Base-by-base conservation (phyloP, 768 basidiomycete genomes). In the Suillus cothurnatus region DNA sequence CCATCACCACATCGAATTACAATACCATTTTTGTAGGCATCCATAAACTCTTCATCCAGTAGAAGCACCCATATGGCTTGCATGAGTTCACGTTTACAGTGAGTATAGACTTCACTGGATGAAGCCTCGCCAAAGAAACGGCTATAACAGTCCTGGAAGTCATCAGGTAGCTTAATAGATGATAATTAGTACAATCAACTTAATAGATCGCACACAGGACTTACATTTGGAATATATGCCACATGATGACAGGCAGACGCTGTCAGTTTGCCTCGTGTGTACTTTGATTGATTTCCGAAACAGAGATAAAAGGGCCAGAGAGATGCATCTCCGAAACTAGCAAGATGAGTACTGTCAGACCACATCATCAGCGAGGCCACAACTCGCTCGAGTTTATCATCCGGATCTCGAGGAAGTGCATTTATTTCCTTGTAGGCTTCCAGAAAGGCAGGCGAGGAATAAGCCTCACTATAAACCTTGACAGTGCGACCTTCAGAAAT, bases 311-410 rank as follows among this genome's bases (percentile, higher is more conserved):
- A 19, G 2, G 69, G 69, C 71, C 69, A 71, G 6, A 71, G 39
- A 0, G 63, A 57, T 1, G 65, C 58, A 53, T 64, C 49, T 3
- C 68, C 66, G 12, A 67, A 74, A 23, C 60, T 65, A 0, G 73
- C 63, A 1, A 73, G 71, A 49, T 73, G 72, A 1, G 73, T 74
- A 0, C 59, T n/a, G 41, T 74, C 73, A 0, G 73, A 74, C 68
- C 72, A 73, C n/a, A 69, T 39, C 71, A 71, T 71, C 19, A 72
- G 34, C 4, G 66, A 52, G 4, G 67, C 64, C 11, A 73, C 60
- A 14, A 67, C 67, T 8, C 61, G 39, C 34, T 73, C 71, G 1
- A 67, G 60, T 9, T 63, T 6, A 55, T 67, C 53, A 0, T 43
- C 63, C 7, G 66, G 67, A 28, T 68, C 66, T 3, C 59, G 36